These are phyloP conservation scores for Malassezia arunalokei DNA, from an alignment of 1,284 basidiomycete genomes.

Conservation along the genomic window DNA sequence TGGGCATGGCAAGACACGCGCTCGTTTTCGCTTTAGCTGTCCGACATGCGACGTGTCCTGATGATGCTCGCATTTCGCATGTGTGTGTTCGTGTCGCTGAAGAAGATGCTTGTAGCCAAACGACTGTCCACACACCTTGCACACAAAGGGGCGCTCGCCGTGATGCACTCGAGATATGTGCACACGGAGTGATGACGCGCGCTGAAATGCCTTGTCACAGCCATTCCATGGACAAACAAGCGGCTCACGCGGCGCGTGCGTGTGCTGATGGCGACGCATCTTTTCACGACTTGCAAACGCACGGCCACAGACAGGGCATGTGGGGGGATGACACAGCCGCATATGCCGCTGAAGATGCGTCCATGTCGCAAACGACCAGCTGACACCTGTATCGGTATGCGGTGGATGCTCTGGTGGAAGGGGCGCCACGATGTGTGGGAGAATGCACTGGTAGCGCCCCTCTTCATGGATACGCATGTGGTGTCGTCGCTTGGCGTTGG, in stretches of 20 bases:
- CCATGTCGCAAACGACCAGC: conserved; percentile 13
- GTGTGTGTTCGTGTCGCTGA: not conserved
- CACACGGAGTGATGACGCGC: conserved; percentile 1
- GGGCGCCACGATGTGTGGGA: not conserved
- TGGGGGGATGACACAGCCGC: conserved; percentile 11
- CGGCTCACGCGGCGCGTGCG: not conserved
- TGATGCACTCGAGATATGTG: conserved; percentile 7
- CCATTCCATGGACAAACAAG: conserved; percentile 8
- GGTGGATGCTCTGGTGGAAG: not conserved
- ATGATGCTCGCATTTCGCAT: not conserved
- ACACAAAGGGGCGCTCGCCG: conserved; percentile 4
- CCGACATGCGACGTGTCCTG: not conserved
- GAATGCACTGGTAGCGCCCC: conserved; percentile 6
- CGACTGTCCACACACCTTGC: conserved; percentile 3
- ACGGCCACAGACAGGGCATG: not conserved
- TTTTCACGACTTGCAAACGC: conserved; percentile 13
- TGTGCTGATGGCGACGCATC: conserved; percentile 3
- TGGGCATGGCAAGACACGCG: conserved; percentile 1
- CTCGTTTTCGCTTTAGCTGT: not conserved
- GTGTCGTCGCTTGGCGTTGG: conserved; percentile 7
- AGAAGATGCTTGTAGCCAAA: conserved; percentile 14
- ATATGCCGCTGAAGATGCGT: conserved; percentile 11
- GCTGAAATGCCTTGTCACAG: conserved; percentile 3
- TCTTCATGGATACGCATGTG: conserved; percentile 10
- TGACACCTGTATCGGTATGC: not conserved